phyloP scores from a whole-genome alignment of 176 grass and related monocot genomes.

The Neostapfia colusana region DNA sequence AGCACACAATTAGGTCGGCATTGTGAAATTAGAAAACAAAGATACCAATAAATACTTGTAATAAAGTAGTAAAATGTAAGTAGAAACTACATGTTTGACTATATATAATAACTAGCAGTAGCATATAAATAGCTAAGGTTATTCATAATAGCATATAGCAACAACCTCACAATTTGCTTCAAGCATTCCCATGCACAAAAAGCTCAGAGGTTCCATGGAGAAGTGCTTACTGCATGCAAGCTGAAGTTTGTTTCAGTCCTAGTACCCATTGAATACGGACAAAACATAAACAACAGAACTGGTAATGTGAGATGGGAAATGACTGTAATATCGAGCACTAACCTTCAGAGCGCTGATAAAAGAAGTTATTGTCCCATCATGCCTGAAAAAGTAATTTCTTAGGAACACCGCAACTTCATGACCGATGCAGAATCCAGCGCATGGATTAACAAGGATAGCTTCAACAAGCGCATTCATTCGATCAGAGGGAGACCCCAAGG shows the following conservation, averaged over 20 bases:
- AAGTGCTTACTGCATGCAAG: conserved; percentile 95
- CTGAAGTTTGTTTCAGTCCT: conserved; percentile 48
- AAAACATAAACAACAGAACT: conserved; percentile 35
- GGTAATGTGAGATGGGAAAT: background rate
- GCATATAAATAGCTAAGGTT: conserved; percentile 12
- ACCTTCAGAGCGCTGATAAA: conserved; percentile 94
- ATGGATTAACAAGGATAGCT: conserved; percentile 71
- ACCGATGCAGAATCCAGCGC: conserved; percentile 62
- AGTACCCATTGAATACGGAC: conserved; percentile 11
- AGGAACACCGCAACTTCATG: conserved; percentile 74
- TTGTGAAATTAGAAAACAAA: conserved; percentile 17
- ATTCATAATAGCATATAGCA: conserved; percentile 27
- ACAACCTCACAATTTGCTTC: conserved; percentile 69
- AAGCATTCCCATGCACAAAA: conserved; percentile 68
- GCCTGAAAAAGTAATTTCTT: conserved; percentile 89
- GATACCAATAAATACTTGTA: background rate
- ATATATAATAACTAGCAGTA: conserved; percentile 17
- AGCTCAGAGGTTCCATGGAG: conserved; percentile 75
- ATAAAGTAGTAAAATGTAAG: background rate
- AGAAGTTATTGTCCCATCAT: conserved; percentile 89
- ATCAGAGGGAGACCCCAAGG: conserved; percentile 68
- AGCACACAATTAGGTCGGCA: background rate
- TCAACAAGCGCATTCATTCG: conserved; percentile 93
- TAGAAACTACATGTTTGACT: conserved; percentile 6
- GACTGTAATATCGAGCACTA: conserved; percentile 26